Conservation (phyloP, 148 eudicot species). For the Selenicereus undatus region DNA sequence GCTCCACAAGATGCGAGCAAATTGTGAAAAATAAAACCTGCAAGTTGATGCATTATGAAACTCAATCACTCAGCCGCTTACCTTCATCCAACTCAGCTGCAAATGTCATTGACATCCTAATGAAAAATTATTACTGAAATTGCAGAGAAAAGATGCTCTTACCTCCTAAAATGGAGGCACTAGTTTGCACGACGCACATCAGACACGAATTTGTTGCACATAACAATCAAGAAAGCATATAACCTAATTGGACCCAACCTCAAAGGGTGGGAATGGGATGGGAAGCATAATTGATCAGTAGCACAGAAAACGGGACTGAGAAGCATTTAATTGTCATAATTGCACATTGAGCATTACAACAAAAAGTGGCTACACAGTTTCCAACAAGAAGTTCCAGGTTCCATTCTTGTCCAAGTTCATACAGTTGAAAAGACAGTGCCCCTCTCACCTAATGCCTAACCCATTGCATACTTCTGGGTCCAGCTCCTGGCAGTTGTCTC, state of each 20-base stretch:
- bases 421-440: conserved; percentile 6
- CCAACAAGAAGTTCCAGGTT: conserved; percentile 13
- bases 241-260: conserved; percentile 6
- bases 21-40: not conserved
- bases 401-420: not conserved
- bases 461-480: conserved; percentile 60
- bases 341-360: conserved; percentile 8
- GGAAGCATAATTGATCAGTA: not conserved
- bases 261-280: not conserved
- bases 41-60: conserved; percentile 12
- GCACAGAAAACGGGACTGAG: conserved; percentile 10
- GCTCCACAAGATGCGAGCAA: not conserved
- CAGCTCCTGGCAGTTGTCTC: conserved; percentile 54
- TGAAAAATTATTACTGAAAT: not conserved
- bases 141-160: conserved; percentile 10
- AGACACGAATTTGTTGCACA: conserved; percentile 16
- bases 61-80: not conserved
- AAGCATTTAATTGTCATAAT: conserved; percentile 14
- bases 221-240: not conserved
- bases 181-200: conserved; percentile 17
- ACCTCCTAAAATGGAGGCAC: conserved; percentile 4
- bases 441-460: conserved; percentile 24
- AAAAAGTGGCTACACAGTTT: conserved; percentile 10
- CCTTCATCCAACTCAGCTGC: conserved; percentile 11
- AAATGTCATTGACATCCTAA: too few species aligned